Percentiles rank a stretch among this genome's conserved stretches.
Evolutionary conservation across 2,329 filamentous ascomycete genomes (phyloP).

Genomic region (Alternaria dauci): DNA sequence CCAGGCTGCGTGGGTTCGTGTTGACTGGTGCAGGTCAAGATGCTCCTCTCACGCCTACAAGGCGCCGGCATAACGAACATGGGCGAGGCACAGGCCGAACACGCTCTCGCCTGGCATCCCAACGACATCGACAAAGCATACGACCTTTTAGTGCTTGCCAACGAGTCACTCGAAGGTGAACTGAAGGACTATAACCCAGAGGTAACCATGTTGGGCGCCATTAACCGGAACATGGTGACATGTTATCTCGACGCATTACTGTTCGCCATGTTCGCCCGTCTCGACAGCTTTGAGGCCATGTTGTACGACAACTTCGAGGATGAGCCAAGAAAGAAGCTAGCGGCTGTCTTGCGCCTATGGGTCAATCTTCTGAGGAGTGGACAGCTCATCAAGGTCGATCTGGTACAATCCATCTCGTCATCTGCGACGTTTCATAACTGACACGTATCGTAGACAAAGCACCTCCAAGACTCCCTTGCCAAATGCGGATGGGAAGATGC

Average conservation of each 20-base stretch:
- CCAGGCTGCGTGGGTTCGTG: background rate
- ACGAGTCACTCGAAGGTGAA: slow-evolving; percentile 81
- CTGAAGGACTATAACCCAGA: slow-evolving; percentile 77
- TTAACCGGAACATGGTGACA: slow-evolving; percentile 86
- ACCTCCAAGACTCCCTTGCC: slow-evolving; percentile 81
- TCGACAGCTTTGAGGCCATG: slow-evolving; percentile 93
- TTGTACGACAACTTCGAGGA: slow-evolving; percentile 81
- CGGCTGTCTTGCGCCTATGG: slow-evolving; percentile 84
- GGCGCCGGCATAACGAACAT: slow-evolving; percentile 63
- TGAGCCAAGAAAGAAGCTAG: slow-evolving; percentile 74
- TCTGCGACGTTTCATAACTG: background rate
- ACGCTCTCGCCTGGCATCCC: slow-evolving; percentile 70
- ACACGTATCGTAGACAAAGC: slow-evolving; percentile 68
- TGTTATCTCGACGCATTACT: slow-evolving; percentile 92
- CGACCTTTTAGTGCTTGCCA: slow-evolving; percentile 78
- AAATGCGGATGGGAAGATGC: slow-evolving; percentile 92
- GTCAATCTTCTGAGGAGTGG: slow-evolving; percentile 90
- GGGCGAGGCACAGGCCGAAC: slow-evolving; percentile 69
- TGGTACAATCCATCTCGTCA: slow-evolving; percentile 63
- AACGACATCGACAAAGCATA: slow-evolving; percentile 78
- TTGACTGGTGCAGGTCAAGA: slow-evolving; percentile 57
- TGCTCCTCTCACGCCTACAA: slow-evolving; percentile 61
- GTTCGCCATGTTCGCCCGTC: slow-evolving; percentile 93
- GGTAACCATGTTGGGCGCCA: slow-evolving; percentile 79
- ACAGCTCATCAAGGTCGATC: slow-evolving; percentile 82